Conservation (phyloP, 805 yeast species). For the Yarrowia sp. region DNA sequence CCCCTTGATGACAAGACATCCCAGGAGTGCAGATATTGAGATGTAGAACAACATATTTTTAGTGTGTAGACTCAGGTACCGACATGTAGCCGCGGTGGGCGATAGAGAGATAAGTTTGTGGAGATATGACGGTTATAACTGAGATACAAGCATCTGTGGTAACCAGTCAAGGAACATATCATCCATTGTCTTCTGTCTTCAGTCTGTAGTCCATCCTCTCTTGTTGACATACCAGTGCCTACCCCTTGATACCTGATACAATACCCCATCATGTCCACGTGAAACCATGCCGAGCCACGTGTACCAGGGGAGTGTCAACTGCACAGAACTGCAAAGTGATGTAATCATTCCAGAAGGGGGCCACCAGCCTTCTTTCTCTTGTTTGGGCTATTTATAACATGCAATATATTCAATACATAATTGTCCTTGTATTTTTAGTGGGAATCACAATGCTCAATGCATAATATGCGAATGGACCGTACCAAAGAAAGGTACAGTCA, state of each 20-base stretch:
- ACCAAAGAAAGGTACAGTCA: no score
- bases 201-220: no score
- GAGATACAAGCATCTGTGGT: no score
- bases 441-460: constrained; percentile 21
- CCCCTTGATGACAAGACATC: neutral
- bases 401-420: constrained; percentile 12
- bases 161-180: no score
- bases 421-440: neutral
- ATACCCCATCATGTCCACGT: neutral
- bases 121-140: no score
- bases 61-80: no score
- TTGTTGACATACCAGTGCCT: neutral
- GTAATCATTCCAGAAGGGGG: neutral
- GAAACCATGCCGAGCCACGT: constrained; percentile 5
- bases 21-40: neutral
- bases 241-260: constrained; percentile 3
- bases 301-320: constrained; percentile 1
- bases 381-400: neutral
- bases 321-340: neutral
- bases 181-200: no score
- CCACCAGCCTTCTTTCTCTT: neutral
- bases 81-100: no score
- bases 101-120: no score
- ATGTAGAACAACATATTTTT: no score
- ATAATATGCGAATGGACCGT: neutral